Conservation (phyloP, 331 rosid species). For the Spiraea crenata region DNA sequence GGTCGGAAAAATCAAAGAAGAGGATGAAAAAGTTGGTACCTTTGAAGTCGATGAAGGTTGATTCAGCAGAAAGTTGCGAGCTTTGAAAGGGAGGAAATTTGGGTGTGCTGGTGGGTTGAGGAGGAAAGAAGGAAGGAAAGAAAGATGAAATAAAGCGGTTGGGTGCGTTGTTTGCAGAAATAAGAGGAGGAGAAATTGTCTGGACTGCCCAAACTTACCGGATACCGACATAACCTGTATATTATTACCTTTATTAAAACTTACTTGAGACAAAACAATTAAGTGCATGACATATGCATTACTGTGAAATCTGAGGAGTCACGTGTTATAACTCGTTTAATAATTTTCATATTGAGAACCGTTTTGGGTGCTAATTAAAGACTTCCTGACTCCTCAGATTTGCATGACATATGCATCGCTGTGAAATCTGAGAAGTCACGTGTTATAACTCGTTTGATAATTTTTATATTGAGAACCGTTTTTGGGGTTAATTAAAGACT, state of each 20-base stretch:
- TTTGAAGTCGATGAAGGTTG: slow-evolving; percentile 27
- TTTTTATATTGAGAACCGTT: too few relatives aligned
- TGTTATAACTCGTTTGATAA: too few relatives aligned
- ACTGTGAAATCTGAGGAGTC: too few relatives aligned
- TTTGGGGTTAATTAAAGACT: too few relatives aligned
- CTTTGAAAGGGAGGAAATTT: slow-evolving; percentile 15
- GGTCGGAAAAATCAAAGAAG: not conserved
- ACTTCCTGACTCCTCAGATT: too few relatives aligned
- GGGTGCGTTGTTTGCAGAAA: slow-evolving; percentile 36
- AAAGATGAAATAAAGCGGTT: slow-evolving; percentile 42
- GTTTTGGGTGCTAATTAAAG: too few relatives aligned
- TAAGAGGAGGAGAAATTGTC: slow-evolving; percentile 47
- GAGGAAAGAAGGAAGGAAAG: slow-evolving; percentile 17
- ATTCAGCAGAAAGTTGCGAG: slow-evolving; percentile 32
- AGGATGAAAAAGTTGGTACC: not conserved
- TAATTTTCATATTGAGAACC: too few relatives aligned
- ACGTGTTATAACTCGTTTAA: too few relatives aligned
- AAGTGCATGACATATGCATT: too few relatives aligned
- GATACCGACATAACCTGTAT: slow-evolving; percentile 39
- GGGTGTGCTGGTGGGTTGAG: not conserved
- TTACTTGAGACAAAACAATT: not conserved
- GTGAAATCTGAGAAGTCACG: too few relatives aligned
- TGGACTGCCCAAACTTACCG: slow-evolving; percentile 38
- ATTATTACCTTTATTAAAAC: not conserved
- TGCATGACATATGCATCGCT: too few relatives aligned